These are phyloP conservation scores for Papiliotrema fonsecae DNA, from an alignment of 1,284 basidiomycete genomes.

Conservation along the genomic window DNA sequence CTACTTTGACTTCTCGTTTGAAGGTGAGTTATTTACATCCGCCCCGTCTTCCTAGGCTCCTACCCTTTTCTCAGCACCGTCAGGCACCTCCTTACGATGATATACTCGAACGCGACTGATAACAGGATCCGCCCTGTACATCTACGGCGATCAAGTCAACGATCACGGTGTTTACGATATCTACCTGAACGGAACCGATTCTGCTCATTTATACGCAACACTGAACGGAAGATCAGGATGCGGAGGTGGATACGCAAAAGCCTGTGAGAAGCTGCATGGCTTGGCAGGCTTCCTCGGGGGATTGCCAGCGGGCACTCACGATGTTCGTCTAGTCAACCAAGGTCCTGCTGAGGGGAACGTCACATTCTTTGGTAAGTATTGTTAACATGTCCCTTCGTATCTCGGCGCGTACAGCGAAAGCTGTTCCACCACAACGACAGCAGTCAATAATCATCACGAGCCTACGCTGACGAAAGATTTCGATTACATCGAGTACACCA, in stretches of 20 bases:
- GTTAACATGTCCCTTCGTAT: background rate
- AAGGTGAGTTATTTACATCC: constrained; percentile 23
- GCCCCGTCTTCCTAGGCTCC: background rate
- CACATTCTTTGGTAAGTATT: constrained; percentile 45
- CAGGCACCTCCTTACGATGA: background rate
- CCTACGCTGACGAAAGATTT: constrained; percentile 36
- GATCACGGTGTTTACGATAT: constrained; percentile 47
- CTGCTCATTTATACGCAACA: constrained; percentile 16
- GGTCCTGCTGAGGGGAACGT: constrained; percentile 24
- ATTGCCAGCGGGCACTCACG: constrained; percentile 35
- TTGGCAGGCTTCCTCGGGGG: constrained; percentile 35
- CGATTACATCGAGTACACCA: constrained; percentile 43
- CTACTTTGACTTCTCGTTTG: constrained; percentile 35
- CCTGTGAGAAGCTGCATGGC: constrained; percentile 47
- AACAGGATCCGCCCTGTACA: constrained; percentile 43
- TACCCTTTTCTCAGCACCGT: background rate
- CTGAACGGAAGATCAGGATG: constrained; percentile 43
- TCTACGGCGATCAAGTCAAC: constrained; percentile 49
- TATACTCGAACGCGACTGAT: background rate
- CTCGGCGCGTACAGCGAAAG: too few species aligned
- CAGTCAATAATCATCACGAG: too few species aligned
- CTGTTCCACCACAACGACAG: too few species aligned
- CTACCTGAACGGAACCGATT: constrained; percentile 34
- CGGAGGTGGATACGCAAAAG: constrained; percentile 33
- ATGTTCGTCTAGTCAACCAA: constrained; percentile 36